Evolutionary conservation across 2,329 filamentous ascomycete genomes (phyloP), one percentile per base, ranked within the genome.

Genomic region (Fusarium bulbicola): DNA sequence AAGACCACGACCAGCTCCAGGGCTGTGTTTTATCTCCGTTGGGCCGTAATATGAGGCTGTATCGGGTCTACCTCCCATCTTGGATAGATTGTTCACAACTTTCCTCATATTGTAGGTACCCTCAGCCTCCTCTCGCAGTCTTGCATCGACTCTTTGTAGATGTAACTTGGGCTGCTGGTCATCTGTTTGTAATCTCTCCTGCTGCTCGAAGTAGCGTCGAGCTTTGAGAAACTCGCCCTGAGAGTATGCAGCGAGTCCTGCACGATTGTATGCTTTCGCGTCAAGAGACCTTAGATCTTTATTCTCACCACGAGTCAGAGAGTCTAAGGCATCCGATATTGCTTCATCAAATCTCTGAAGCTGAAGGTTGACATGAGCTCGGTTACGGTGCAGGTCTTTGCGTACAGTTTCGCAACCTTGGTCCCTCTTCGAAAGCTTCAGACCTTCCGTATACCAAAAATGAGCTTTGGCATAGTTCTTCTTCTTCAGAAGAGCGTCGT

Each of bases 1-100:
- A 1, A 85, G 67, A 3, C 83, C 83, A 2, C 80, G 77, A 2
- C 83, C 83, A 21, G 76, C 61, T 9, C 74, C 75, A 1, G 62
- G 62, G 26, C 77, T 81, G 1, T 72, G 34, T 30, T 70, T 75
- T 21, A 82, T 61, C n/a, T 75, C 73, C 1, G 78, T 82, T 21
- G 76, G 26, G 3, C 72, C 62, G 6, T 70, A 34, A 32, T 79
- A 82, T 11, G 73, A 78, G 5, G 81, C 81, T 3, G 69, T 67
- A 21, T 83, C 80, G 1, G 76, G 72, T 1, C 80, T 72, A 3
- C 81, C 79, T 14, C 80, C 78, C 1, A 61, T 45, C n/a, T 66
- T 77, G 1, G 78, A 72, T 3, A 83, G 49, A 15, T 58, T 70
- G 24, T 61, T 53, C 6, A 68, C 67, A 2, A 80, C 54, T 28